These are phyloP conservation scores for Sphagnum tenellum DNA, from an alignment of 225 moss, liverwort and hornwort species.

Conservation along the genomic window DNA sequence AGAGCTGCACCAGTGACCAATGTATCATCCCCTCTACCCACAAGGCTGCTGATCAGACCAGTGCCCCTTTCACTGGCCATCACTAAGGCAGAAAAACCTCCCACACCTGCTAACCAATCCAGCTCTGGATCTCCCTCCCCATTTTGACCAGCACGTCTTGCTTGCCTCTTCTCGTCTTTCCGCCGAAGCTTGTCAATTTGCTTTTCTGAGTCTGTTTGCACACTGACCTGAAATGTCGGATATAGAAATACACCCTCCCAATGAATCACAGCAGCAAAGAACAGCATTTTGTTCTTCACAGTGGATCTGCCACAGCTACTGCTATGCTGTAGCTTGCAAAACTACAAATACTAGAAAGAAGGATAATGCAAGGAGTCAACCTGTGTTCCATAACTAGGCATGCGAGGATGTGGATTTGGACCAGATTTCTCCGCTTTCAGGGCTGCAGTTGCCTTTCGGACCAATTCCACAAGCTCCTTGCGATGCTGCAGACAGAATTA, in stretches of 20 bases:
- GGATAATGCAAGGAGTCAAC: slow-evolving; percentile 11
- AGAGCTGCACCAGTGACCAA: slow-evolving; percentile 59
- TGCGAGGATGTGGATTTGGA: slow-evolving; percentile 61
- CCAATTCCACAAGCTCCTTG: slow-evolving; percentile 68
- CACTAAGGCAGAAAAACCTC: slow-evolving; percentile 83
- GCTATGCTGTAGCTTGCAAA: no score
- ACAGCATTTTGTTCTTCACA: no score
- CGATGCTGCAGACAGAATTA: slow-evolving; percentile 52
- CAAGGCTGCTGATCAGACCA: slow-evolving; percentile 52
- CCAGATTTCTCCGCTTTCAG: slow-evolving; percentile 78
- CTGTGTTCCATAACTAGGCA: slow-evolving; percentile 99
- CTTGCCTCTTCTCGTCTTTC: slow-evolving; percentile 89
- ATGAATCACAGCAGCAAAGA: no score
- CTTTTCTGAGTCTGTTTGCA: slow-evolving; percentile 75
- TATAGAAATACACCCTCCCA: no score
- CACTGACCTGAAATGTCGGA: slow-evolving; percentile 65
- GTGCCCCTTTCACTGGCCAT: slow-evolving; percentile 62
- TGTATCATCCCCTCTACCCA: slow-evolving; percentile 86
- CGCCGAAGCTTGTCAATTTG: slow-evolving; percentile 87
- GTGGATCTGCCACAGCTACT: no score
- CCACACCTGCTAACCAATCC: slow-evolving; percentile 73
- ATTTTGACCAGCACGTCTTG: slow-evolving; percentile 54
- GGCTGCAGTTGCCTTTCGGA: slow-evolving; percentile 67
- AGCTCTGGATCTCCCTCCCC: slow-evolving; percentile 76
- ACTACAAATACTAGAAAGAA: no score